Evolutionary conservation across 2,329 filamentous ascomycete genomes (phyloP).

Genomic region (Fusarium dimerum): DNA sequence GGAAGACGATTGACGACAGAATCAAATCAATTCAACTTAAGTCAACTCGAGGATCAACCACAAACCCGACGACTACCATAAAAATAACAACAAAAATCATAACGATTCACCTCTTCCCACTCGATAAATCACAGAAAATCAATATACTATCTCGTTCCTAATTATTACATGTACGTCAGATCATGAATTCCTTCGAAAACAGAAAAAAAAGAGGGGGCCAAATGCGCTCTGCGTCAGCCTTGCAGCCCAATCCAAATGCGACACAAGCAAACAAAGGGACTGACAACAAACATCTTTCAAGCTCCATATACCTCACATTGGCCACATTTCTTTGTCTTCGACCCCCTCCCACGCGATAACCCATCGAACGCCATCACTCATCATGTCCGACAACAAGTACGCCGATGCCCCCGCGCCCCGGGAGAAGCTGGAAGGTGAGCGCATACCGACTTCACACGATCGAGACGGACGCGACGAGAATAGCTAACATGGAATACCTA

Average conservation of each 20-base stretch:
- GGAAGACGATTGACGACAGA: no score
- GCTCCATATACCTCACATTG: neutral
- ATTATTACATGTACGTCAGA: neutral
- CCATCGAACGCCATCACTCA: constrained; percentile 3
- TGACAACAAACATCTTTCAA: neutral
- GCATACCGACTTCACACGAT: neutral
- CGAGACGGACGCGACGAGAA: neutral
- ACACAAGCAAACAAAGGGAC: neutral
- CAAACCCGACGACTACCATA: no score
- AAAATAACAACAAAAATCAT: no score
- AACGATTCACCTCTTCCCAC: no score
- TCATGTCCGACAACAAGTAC: constrained; percentile 41
- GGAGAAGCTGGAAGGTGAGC: constrained; percentile 76
- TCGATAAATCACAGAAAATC: no score
- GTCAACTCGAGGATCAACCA: no score
- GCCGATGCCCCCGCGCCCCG: constrained; percentile 52
- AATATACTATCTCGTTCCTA: neutral
- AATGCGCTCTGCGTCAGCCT: neutral
- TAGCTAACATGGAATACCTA: constrained; percentile 41
- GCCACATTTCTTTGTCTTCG: no score
- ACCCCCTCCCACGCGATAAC: neutral
- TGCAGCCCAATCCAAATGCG: neutral
- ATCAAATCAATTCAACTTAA: no score
- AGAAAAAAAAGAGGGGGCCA: neutral
- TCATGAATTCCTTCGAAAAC: neutral